Evolutionary conservation across 176 grass and related monocot genomes (phyloP), one percentile per base, ranked within the genome.

Genomic region (Cenchrus americanus): DNA sequence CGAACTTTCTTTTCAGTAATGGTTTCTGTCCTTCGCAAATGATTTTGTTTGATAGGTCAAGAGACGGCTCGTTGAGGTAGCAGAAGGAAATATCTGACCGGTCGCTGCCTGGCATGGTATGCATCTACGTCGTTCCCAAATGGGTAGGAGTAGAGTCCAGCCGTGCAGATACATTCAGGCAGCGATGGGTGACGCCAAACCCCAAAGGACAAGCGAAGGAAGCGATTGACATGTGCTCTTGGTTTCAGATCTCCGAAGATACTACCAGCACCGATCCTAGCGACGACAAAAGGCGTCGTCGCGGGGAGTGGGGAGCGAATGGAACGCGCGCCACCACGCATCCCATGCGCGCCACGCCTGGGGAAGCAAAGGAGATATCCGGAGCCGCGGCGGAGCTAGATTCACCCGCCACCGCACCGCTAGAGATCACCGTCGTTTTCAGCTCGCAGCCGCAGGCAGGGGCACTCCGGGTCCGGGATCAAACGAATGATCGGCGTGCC

Each of bases 341-440:
- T 54, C 55, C 19, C 60, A 57, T 8, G 76, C 22, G 50, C 51
- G 75, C 41, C 82, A 52, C 27, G 81, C 71, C 58, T n/a, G 50
- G 6, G 72, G 77, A 63, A 70, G 42, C 64, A 73, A 21, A 21
- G 18, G 4, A 15, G 46, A 69, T 30, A 52, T 71, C 71, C 19
- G 10, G 55, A 14, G 15, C 23, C 6, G 34, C 3, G 34, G 34
- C 0, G 3, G 57, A 61, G 81, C 83, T 27, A 81, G 73, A 82
- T 78, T 90, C 83, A 86, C 55, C 63, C n/a, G 63, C 34, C 27
- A 27, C 71, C 19, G 54, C 27, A 27, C 71, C 19, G 54, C 46
- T 55, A 48, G 47, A 66, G 10, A 68, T 69, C 78, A 57, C 32
- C 66, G 73, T 90, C 79, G 59, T 86, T 90, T 83, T 86, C 88